phyloP scores from a whole-genome alignment of 2,329 filamentous ascomycete species.

The Xylaria sp. region DNA sequence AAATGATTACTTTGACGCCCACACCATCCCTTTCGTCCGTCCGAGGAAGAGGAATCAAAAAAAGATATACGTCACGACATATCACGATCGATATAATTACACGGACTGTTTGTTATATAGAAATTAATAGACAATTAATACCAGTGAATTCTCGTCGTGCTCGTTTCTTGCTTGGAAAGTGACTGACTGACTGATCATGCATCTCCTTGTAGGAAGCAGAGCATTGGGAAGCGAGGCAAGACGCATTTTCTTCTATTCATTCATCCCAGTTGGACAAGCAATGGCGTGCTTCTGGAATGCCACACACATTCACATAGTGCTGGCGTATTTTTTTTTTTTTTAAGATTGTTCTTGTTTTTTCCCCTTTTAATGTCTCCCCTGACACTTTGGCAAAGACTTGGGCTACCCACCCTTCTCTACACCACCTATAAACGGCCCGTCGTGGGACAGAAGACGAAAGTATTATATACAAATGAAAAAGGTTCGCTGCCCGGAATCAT shows the following conservation, averaged over 20 bases:
- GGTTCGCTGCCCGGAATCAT: conserved; percentile 13
- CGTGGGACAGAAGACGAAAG: conserved; percentile 20
- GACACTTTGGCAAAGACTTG: background rate
- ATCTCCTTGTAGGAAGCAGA: background rate
- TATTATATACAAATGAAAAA: conserved; percentile 30
- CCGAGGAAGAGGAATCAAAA: background rate
- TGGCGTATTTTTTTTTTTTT: conserved; percentile 3
- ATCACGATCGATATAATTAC: background rate
- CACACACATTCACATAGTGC: too few species aligned
- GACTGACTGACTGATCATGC: background rate
- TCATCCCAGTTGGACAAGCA: too few species aligned
- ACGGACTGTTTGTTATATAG: conserved; percentile 3
- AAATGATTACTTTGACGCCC: too few species aligned
- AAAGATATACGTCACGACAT: background rate
- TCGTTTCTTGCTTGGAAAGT: background rate
- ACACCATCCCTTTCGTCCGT: too few species aligned
- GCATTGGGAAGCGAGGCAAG: too few species aligned
- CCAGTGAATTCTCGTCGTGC: background rate
- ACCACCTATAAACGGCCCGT: conserved; percentile 13
- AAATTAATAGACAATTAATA: conserved; percentile 7
- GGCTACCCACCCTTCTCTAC: conserved; percentile 2
- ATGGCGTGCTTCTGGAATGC: too few species aligned
- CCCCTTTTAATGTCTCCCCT: conserved; percentile 1
- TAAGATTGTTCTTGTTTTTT: background rate
- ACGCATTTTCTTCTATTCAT: too few species aligned